A percentile compares a stretch with the other conserved stretches of the same genome.
Evolutionary conservation across 2,329 filamentous ascomycete genomes (phyloP).

Genomic region (Colletotrichum cereale): DNA sequence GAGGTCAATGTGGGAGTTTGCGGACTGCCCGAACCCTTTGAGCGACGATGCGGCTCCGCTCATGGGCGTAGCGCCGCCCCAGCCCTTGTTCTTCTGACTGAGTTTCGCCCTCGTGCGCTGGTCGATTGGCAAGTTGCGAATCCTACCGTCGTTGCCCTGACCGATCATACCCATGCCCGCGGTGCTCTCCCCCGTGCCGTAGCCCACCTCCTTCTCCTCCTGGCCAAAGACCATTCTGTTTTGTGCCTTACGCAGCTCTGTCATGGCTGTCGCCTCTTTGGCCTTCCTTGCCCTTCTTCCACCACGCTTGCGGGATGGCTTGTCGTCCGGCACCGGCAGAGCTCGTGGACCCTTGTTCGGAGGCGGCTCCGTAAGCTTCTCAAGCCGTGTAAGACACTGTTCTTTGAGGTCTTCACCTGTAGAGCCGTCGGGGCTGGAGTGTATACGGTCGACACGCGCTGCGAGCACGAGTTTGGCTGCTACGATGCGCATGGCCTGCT

Average conservation of each 20-base stretch:
- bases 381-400: slow-evolving; percentile 85
- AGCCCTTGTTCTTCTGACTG: slow-evolving; percentile 94
- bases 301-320: slow-evolving; percentile 91
- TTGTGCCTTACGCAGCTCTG: slow-evolving; percentile 93
- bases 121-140: slow-evolving; percentile 90
- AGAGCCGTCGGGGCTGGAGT: slow-evolving; percentile 83
- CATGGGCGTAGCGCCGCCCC: slow-evolving; percentile 79
- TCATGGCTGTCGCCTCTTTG: slow-evolving; percentile 98
- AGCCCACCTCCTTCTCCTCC: slow-evolving; percentile 93
- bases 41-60: slow-evolving; percentile 83
- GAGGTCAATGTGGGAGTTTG: slow-evolving; percentile 74
- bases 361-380: slow-evolving; percentile 92
- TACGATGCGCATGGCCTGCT: slow-evolving; percentile 94
- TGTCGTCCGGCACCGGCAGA: slow-evolving; percentile 93
- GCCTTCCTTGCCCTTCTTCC: slow-evolving; percentile 91
- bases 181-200: slow-evolving; percentile 86
- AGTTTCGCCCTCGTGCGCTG: slow-evolving; percentile 93
- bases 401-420: slow-evolving; percentile 85
- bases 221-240: slow-evolving; percentile 97
- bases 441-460: slow-evolving; percentile 88
- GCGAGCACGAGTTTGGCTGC: slow-evolving; percentile 95
- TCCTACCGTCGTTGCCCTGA: slow-evolving; percentile 85
- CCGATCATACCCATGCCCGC: slow-evolving; percentile 97
- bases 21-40: slow-evolving; percentile 78
- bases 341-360: slow-evolving; percentile 90